Evolutionary conservation across 1,284 basidiomycete genomes (phyloP).

Genomic region (Paramarasmius palmivorus): DNA sequence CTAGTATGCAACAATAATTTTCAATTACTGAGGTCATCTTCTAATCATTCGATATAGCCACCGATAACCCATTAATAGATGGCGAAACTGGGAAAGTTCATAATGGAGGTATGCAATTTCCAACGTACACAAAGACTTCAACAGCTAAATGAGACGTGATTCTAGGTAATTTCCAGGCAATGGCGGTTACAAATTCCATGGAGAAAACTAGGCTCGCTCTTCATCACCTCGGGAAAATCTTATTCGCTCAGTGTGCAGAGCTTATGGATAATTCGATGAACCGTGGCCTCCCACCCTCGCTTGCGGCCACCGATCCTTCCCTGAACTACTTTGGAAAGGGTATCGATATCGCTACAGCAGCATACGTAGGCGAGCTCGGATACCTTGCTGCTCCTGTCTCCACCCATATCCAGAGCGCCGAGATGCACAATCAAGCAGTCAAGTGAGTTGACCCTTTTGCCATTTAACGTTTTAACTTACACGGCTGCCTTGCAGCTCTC

Average conservation of each 20-base stretch:
- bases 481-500: slow-evolving; percentile 56
- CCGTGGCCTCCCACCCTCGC: slow-evolving; percentile 77
- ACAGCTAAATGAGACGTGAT: too few relatives aligned
- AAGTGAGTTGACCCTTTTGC: slow-evolving; percentile 51
- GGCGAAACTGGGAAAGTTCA: slow-evolving; percentile 66
- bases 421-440: slow-evolving; percentile 78
- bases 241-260: slow-evolving; percentile 85
- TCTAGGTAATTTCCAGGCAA: slow-evolving; percentile 88
- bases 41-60: slow-evolving; percentile 41
- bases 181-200: too few relatives aligned
- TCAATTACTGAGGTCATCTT: slow-evolving; percentile 14
- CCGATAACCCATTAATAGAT: slow-evolving; percentile 77
- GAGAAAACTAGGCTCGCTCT: too few relatives aligned
- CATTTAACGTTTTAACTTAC: slow-evolving; percentile 8
- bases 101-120: too few relatives aligned
- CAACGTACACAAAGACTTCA: too few relatives aligned
- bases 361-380: slow-evolving; percentile 81
- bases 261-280: slow-evolving; percentile 83
- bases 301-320: slow-evolving; percentile 82
- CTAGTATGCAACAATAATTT: slow-evolving; percentile 54
- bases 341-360: slow-evolving; percentile 81
- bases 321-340: slow-evolving; percentile 86
- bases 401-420: slow-evolving; percentile 81
- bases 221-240: slow-evolving; percentile 80
- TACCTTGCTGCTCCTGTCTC: slow-evolving; percentile 83